Conservation (phyloP, 805 yeast species). For the Sugiyamaella smithiae region DNA sequence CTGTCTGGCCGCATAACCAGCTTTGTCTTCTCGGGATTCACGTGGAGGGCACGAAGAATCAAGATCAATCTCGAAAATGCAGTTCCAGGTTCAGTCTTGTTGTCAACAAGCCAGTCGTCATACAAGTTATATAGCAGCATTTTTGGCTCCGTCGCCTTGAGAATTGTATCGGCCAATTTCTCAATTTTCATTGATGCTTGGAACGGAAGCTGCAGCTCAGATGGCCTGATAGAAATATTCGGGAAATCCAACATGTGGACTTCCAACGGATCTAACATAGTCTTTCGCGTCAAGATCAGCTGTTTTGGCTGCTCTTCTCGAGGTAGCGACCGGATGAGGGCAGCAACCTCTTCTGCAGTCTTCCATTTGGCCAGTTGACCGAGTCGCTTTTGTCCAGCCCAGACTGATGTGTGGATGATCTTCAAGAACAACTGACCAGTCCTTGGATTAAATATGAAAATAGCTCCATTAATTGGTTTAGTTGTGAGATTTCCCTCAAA, state of each 20-base stretch:
- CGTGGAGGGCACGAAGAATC: conserved; percentile 75
- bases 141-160: conserved; percentile 87
- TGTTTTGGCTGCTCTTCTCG: conserved; percentile 94
- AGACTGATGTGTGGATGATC: conserved; percentile 88
- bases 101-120: conserved; percentile 78
- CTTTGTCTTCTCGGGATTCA: conserved; percentile 73
- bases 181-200: conserved; percentile 80
- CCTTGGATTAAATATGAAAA: conserved; percentile 84
- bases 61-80: conserved; percentile 88
- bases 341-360: conserved; percentile 96
- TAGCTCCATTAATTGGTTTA: conserved; percentile 89
- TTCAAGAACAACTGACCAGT: conserved; percentile 88
- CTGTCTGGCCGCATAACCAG: conserved; percentile 73
- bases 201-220: conserved; percentile 88
- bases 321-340: conserved; percentile 82
- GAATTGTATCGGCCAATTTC: conserved; percentile 71
- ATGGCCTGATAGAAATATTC: conserved; percentile 80
- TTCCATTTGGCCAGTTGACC: conserved; percentile 97
- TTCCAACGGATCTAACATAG: conserved; percentile 90
- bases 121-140: conserved; percentile 88
- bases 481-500: conserved; percentile 91
- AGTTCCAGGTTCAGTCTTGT: conserved; percentile 72
- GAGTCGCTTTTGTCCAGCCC: conserved; percentile 95
- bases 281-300: conserved; percentile 83
- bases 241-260: conserved; percentile 98